Evolutionary conservation across 768 basidiomycete species (phyloP).

Genomic region (Mycena albidolilacea): DNA sequence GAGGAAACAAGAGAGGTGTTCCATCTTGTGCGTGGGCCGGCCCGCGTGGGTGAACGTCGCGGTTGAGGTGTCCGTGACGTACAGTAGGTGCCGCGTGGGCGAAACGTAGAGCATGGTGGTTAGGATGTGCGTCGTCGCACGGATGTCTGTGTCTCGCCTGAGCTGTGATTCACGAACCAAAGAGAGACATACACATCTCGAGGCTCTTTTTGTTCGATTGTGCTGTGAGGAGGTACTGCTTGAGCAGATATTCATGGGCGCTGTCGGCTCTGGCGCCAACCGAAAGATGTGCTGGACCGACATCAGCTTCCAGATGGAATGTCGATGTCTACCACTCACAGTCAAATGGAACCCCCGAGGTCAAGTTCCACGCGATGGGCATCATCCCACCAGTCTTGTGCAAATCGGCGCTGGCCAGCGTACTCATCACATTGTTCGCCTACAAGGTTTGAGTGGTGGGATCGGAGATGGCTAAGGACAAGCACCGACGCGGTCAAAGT

Average conservation of each 20-base stretch:
- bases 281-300: constrained; percentile 58
- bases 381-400: constrained; percentile 72
- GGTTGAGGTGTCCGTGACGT: constrained; percentile 69
- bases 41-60: constrained; percentile 48
- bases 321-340: constrained; percentile 53
- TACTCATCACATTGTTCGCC: constrained; percentile 65
- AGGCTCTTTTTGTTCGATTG: constrained; percentile 72
- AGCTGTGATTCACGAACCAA: constrained; percentile 3
- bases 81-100: constrained; percentile 74
- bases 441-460: constrained; percentile 40
- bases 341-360: constrained; percentile 59
- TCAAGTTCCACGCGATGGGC: constrained; percentile 70
- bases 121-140: constrained; percentile 72
- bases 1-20: constrained; percentile 85
- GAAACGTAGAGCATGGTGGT: constrained; percentile 78
- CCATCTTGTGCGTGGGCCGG: constrained; percentile 66
- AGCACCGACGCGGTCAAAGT: constrained; percentile 67
- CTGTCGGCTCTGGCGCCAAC: constrained; percentile 82
- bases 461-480: neutral
- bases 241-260: constrained; percentile 84
- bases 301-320: constrained; percentile 37
- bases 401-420: constrained; percentile 64
- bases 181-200: constrained; percentile 71
- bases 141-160: constrained; percentile 62
- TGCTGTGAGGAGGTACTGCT: constrained; percentile 78